A percentile compares a stretch with the other conserved stretches of the same genome.
These are phyloP conservation scores for Penicillium ucsense DNA, from an alignment of 495 filamentous ascomycete genomes.

Conservation along the genomic window DNA sequence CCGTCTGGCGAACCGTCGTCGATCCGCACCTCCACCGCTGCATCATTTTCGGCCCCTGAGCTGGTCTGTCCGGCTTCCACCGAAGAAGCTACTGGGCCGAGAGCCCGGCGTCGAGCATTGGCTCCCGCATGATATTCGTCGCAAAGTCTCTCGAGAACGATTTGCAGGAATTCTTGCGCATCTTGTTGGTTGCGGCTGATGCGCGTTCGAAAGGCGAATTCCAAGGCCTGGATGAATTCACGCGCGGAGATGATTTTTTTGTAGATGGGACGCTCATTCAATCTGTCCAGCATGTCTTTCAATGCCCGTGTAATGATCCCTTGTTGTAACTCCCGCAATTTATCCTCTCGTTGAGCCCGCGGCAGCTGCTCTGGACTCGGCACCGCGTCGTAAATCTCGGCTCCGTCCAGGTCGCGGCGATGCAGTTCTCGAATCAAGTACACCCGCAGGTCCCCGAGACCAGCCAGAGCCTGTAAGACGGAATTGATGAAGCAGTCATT, in stretches of 20 bases:
- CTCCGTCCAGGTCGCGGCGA: slow-evolving; percentile 66
- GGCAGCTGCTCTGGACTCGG: slow-evolving; percentile 35
- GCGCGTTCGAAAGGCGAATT: slow-evolving; percentile 75
- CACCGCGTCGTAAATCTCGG: slow-evolving; percentile 55
- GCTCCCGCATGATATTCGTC: slow-evolving; percentile 87
- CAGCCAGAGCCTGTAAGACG: slow-evolving; percentile 88
- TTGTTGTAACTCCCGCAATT: slow-evolving; percentile 62
- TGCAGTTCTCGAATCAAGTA: slow-evolving; percentile 87
- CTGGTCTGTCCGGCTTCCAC: slow-evolving; percentile 8
- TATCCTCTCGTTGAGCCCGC: slow-evolving; percentile 43
- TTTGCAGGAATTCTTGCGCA: slow-evolving; percentile 95
- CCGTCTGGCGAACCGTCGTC: slow-evolving; percentile 32
- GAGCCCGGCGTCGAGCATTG: slow-evolving; percentile 48
- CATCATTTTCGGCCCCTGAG: slow-evolving; percentile 10
- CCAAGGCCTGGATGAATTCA: slow-evolving; percentile 67
- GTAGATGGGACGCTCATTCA: slow-evolving; percentile 91
- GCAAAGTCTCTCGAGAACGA: slow-evolving; percentile 81
- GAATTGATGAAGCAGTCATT: slow-evolving; percentile 99
- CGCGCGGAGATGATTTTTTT: slow-evolving; percentile 87
- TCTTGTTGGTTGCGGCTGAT: slow-evolving; percentile 95
- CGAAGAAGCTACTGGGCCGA: slow-evolving; percentile 10
- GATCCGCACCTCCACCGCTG: slow-evolving; percentile 32
- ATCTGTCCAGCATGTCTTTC: slow-evolving; percentile 82
- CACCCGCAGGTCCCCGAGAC: slow-evolving; percentile 78
- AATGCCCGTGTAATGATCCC: slow-evolving; percentile 79